Evolutionary conservation across 225 moss, liverwort and hornwort species (phyloP), one percentile per base, ranked within the genome.

Genomic region (Sphagnum tenellum): DNA sequence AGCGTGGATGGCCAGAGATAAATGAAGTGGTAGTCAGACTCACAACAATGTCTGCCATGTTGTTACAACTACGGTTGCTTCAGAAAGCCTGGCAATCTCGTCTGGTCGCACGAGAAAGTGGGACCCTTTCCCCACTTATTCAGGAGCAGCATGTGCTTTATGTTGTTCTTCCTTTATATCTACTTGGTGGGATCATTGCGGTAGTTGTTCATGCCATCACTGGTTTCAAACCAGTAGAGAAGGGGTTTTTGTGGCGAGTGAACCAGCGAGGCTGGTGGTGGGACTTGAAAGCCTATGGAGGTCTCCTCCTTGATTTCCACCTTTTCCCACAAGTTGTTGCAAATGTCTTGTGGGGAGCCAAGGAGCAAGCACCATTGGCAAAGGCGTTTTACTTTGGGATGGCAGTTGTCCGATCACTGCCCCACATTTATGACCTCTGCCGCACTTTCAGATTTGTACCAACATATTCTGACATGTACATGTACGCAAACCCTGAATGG

Each of bases 401-500:
- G 80, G 81, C 81, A 10, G 60, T 75, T 0, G 86, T 89, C 60
- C 80, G 82, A 3, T 89, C 82, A 0, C 67, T 75, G 7, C 78
- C 80, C 3, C 88, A 89, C 51, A 57, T 81, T 44, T 89, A 82
- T 10, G 86, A 89, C 50, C 76, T 83, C 0, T 72, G 75, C 9
- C 78, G 82, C 13, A 75, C 70, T 64, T 88, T 74, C 53, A 74
- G 47, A 12, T 80, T 82, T 49, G 77, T 85, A 55, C 79, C 88
- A 2, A 57, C 79, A 3, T 64, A 66, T 49, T 56, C 73, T n/a
- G 68, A 66, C 55, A 71, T 60, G 59, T 85, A 88, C 9, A 8
- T 73, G 51, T 88, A 85, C 9, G 85, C 80, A 0, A 88, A 80
- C 49, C 88, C 85, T 8, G 76, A 86, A n/a, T 80, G 85, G 85